Percentiles rank a stretch among this genome's conserved stretches.
These are phyloP conservation scores for Geoglossum glabrum DNA, from an alignment of 495 filamentous ascomycete species.

Conservation along the genomic window DNA sequence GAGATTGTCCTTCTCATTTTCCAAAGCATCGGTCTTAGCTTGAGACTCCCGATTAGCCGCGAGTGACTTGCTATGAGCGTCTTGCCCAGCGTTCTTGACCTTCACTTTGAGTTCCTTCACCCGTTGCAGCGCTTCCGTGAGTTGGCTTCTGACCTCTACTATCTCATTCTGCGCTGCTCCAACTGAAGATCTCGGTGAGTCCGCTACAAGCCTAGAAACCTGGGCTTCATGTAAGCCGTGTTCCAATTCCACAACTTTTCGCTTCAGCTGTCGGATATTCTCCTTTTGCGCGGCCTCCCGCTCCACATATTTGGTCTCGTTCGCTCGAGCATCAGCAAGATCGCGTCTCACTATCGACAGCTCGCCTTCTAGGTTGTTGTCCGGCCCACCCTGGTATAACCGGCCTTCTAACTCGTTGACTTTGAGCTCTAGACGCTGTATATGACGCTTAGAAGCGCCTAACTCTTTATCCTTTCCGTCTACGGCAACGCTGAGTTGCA, in stretches of 20 bases:
- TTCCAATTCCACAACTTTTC: constrained; percentile 35
- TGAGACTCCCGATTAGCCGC: constrained; percentile 1
- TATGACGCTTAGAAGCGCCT: background rate
- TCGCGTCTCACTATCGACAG: constrained; percentile 4
- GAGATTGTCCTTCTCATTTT: constrained; percentile 16
- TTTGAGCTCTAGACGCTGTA: background rate
- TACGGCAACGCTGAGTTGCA: background rate
- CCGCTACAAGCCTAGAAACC: constrained; percentile 22
- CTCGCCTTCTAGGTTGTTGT: background rate
- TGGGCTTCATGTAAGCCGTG: constrained; percentile 31
- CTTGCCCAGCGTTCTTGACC: background rate
- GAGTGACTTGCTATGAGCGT: background rate
- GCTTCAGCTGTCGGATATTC: constrained; percentile 30
- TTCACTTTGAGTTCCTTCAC: background rate
- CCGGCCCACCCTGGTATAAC: background rate
- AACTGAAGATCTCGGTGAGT: constrained; percentile 15
- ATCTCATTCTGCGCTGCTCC: constrained; percentile 5
- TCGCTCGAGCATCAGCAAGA: constrained; percentile 19
- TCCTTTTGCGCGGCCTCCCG: constrained; percentile 20
- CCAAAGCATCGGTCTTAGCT: constrained; percentile 8
- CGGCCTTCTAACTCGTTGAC: background rate
- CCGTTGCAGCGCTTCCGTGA: background rate
- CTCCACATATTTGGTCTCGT: constrained; percentile 18
- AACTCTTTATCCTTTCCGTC: constrained; percentile 1
- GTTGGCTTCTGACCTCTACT: background rate